phyloP scores from a whole-genome alignment of 257 asterid species.

The Rehmannia glutinosa region DNA sequence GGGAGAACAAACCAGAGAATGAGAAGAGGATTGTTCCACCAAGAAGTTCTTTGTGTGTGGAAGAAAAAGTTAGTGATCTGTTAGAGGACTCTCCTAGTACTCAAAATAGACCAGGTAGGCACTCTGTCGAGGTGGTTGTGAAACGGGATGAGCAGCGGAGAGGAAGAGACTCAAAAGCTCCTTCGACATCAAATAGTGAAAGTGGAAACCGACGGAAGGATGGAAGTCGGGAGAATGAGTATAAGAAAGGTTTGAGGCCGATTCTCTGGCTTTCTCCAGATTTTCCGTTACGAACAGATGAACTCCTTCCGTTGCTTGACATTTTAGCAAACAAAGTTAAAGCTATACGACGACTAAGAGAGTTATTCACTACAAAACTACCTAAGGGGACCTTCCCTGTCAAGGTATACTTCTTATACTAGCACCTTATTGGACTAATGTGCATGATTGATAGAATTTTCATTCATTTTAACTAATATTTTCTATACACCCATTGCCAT shows the following conservation, averaged over 20 bases:
- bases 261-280: conserved; percentile 91
- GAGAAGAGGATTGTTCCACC: conserved; percentile 58
- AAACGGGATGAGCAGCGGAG: conserved; percentile 67
- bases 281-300: conserved; percentile 82
- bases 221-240: conserved; percentile 69
- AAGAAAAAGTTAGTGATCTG: conserved; percentile 60
- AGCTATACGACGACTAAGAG: conserved; percentile 84
- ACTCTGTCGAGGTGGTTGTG: conserved; percentile 67
- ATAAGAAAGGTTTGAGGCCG: conserved; percentile 98
- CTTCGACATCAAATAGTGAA: conserved; percentile 54
- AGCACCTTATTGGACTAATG: neutral
- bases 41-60: conserved; percentile 64
- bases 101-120: conserved; percentile 58
- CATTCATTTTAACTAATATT: neutral
- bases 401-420: conserved; percentile 49
- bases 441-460: conserved; percentile 5
- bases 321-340: conserved; percentile 94
- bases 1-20: conserved; percentile 48
- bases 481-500: neutral
- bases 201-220: conserved; percentile 56
- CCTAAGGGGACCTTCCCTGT: conserved; percentile 93
- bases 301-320: conserved; percentile 89
- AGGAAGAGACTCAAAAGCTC: conserved; percentile 54
- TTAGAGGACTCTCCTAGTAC: conserved; percentile 58
- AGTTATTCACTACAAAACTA: conserved; percentile 82